Conservation (phyloP, 176 grass and related monocot genomes). For the Rhipidocladum racemiflorum region DNA sequence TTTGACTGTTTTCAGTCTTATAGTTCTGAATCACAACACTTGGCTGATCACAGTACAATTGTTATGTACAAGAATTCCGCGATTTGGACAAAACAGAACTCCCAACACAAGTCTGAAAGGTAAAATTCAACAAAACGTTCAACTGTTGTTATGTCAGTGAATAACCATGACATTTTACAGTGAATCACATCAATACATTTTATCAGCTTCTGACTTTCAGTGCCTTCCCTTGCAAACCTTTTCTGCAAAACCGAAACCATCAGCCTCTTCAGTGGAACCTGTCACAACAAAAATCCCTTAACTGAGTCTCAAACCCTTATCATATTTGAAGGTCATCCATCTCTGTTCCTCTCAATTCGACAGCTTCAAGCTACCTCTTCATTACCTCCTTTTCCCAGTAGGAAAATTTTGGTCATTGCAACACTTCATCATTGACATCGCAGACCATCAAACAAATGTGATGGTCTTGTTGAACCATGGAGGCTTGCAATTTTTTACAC, state of each 20-base stretch:
- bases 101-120: not conserved
- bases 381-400: not conserved
- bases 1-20: not conserved
- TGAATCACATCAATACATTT: not conserved
- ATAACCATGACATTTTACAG: not conserved
- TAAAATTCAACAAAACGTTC: not conserved
- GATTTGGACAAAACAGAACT: not conserved
- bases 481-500: not conserved
- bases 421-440: not conserved
- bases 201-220: not conserved
- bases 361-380: not conserved
- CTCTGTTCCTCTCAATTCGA: not conserved
- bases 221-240: not conserved
- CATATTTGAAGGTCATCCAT: not conserved
- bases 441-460: not conserved
- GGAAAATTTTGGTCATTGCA: slow-evolving; percentile 22
- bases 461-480: not conserved
- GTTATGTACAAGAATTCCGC: not conserved
- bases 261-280: not conserved
- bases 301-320: not conserved
- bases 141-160: not conserved
- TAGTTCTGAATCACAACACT: slow-evolving; percentile 5
- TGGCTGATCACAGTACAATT: not conserved
- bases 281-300: slow-evolving; percentile 2
- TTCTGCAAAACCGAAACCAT: not conserved